A percentile compares a stretch with the other conserved stretches of the same genome.
phyloP scores from a whole-genome alignment of 768 basidiomycete species.

The Mrakia frigida region DNA sequence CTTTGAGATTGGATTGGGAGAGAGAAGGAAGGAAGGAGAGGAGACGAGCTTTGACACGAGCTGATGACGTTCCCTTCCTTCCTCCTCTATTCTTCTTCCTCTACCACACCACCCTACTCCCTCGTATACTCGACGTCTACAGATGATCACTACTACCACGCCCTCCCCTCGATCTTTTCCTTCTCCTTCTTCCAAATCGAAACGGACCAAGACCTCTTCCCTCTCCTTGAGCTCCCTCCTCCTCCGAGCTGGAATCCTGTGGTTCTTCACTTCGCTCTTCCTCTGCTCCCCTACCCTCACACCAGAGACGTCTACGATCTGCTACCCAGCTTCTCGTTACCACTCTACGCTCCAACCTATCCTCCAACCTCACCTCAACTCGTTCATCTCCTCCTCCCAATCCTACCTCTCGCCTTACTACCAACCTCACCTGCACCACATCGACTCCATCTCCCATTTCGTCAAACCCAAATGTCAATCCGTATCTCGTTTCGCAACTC shows the following conservation, averaged over 20 bases:
- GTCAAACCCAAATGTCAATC: slow-evolving; percentile 37
- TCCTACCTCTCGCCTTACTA: slow-evolving; percentile 35
- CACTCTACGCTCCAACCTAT: slow-evolving; percentile 39
- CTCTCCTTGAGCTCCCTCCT: not conserved
- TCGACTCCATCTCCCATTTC: not conserved
- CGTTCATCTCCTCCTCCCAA: slow-evolving; percentile 18
- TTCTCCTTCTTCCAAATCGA: not conserved
- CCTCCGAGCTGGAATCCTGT: slow-evolving; percentile 32
- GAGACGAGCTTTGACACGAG: not conserved
- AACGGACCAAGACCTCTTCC: not conserved
- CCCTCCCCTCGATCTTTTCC: not conserved
- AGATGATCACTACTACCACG: not conserved
- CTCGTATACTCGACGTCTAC: not conserved
- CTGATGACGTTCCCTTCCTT: not conserved
- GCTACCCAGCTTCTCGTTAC: slow-evolving; percentile 41
- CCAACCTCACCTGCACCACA: slow-evolving; percentile 34
- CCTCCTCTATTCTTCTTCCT: not conserved
- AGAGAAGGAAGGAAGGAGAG: not conserved
- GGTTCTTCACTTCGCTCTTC: slow-evolving; percentile 39
- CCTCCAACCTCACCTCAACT: slow-evolving; percentile 39
- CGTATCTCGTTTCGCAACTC: slow-evolving; percentile 29
- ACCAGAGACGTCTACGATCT: slow-evolving; percentile 36
- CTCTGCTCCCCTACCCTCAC: slow-evolving; percentile 38
- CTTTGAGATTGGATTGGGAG: not conserved
- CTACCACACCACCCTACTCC: not conserved